Base-by-base conservation (phyloP, 495 filamentous ascomycete genomes). In the Tirmania nivea region DNA sequence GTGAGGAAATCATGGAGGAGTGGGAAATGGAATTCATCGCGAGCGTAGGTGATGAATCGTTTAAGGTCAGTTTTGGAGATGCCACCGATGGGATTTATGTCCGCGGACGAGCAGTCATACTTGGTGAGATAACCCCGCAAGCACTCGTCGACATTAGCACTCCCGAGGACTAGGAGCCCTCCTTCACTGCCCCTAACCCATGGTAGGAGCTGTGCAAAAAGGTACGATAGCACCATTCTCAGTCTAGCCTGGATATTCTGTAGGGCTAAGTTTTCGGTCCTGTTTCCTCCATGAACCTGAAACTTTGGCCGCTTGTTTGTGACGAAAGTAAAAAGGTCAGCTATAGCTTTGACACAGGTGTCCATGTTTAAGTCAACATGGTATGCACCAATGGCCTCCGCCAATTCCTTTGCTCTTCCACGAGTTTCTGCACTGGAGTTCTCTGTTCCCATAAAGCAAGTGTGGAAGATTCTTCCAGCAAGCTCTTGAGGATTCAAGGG, bases 231-330 rank as follows among this genome's bases (percentile, higher is more conserved):
- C 2, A 93, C 84, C 86, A 94, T 94, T 52, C 88, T 69, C 9
- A 73, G 65, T 2, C 86, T 70, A 2, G 86, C 85, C 45, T 94
- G 86, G 17, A 93, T 77, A 59, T 86, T 88, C 60, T 89, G 89
- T 17, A 89, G 65, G 5, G 80, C 81, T 12, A 84, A 65, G 51
- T 81, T 85, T 58, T 81, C 78, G 0, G 74, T 64, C 4, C 59
- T 55, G 12, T 63, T 69, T 7, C 81, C 85, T 21, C 82, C 83
- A 49, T 84, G 67, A 20, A 78, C 74, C 63, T 78, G 81, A 68
- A 84, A 93, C 53, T 72, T 69, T 10, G 79, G 81, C 39, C 69
- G 67, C 60, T 77, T 80, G 52, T 66, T 67, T 8, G 75, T 75
- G 49, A 73, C 69, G 2, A 65, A 60, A 1, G 69, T 70, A 51